A percentile compares a stretch with the other conserved stretches of the same genome.
phyloP scores from a whole-genome alignment of 805 yeast genomes.

The Sungouiozyma ichnusensis region DNA sequence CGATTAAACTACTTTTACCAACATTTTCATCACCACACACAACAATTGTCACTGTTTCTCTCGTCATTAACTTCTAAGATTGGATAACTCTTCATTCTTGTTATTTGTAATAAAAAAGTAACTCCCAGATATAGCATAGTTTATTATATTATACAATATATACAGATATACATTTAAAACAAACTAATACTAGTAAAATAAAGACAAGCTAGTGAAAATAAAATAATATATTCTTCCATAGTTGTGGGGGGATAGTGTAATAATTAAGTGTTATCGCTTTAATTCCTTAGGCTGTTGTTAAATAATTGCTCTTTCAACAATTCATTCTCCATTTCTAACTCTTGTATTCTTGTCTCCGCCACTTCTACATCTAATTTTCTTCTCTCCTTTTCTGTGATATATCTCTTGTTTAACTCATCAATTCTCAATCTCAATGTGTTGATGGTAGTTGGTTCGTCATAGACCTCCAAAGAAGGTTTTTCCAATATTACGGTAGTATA shows the following conservation, averaged over 20 bases:
- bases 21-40: conserved; percentile 93
- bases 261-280: too few relatives aligned
- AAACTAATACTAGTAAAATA: too few relatives aligned
- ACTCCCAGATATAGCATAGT: too few relatives aligned
- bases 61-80: conserved; percentile 19
- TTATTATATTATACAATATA: too few relatives aligned
- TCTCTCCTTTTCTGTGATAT: conserved; percentile 65
- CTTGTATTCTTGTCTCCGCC: conserved; percentile 39
- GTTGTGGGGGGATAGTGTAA: too few relatives aligned
- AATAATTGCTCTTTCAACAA: conserved; percentile 26
- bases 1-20: conserved; percentile 71
- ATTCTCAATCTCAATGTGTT: conserved; percentile 35
- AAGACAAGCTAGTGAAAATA: background rate
- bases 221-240: too few relatives aligned
- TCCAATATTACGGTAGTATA: conserved; percentile 31
- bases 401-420: conserved; percentile 51
- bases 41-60: conserved; percentile 62
- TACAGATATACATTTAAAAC: too few relatives aligned
- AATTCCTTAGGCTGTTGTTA: background rate
- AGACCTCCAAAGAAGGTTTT: conserved; percentile 1
- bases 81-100: background rate
- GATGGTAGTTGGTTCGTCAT: conserved; percentile 1
- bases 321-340: conserved; percentile 46
- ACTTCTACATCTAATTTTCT: conserved; percentile 51
- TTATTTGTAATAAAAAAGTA: too few relatives aligned